phyloP scores from a whole-genome alignment of 257 asterid genomes.

The Apocynum venetum region DNA sequence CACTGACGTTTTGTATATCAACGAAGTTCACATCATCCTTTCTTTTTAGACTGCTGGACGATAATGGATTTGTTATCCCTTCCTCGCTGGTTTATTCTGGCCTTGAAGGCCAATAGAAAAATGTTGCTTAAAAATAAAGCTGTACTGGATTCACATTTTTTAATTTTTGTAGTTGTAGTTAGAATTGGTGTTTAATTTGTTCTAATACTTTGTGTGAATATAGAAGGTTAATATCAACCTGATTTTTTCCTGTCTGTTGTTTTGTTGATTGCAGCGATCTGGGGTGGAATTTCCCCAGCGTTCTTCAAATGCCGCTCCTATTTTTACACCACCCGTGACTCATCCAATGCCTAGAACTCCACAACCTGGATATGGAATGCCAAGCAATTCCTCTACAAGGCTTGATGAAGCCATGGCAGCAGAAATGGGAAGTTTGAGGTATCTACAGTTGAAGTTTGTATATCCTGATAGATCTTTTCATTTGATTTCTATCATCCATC shows the following conservation, averaged over 20 bases:
- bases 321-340: conserved; percentile 74
- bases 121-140: neutral
- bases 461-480: neutral
- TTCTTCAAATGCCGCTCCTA: conserved; percentile 59
- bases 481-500: neutral
- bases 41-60: neutral
- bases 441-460: neutral
- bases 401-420: conserved; percentile 92
- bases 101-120: neutral
- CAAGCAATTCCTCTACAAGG: conserved; percentile 76
- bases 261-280: conserved; percentile 48
- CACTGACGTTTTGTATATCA: neutral
- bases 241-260: neutral
- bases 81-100: neutral
- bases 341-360: conserved; percentile 49
- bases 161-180: neutral
- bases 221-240: neutral
- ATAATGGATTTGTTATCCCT: neutral
- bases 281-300: conserved; percentile 74
- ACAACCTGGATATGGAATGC: conserved; percentile 92
- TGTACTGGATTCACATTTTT: neutral
- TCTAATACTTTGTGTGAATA: neutral
- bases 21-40: too few species aligned
- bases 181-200: neutral
- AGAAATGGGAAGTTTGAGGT: conserved; percentile 61